Percentiles rank a stretch among this genome's conserved stretches.
Conservation (phyloP, 2,329 filamentous ascomycete genomes). For the Penicillium olsonii region DNA sequence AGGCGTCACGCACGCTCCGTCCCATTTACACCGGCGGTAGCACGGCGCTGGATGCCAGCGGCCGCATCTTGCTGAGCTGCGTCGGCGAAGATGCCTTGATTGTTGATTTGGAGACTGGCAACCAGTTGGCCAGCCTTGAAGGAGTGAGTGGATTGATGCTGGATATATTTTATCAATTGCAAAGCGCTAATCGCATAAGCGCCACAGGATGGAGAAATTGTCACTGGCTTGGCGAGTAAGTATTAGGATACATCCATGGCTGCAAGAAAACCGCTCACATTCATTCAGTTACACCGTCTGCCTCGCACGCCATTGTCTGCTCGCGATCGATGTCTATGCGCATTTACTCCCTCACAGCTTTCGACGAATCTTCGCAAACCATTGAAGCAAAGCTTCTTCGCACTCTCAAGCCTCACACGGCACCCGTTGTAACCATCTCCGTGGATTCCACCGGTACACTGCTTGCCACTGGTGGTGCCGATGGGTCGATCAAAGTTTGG, state of each 20-base stretch:
- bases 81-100: slow-evolving; percentile 90
- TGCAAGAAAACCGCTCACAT: slow-evolving; percentile 9
- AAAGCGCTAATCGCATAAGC: slow-evolving; percentile 17
- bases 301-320: slow-evolving; percentile 84
- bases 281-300: slow-evolving; percentile 75
- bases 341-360: slow-evolving; percentile 73
- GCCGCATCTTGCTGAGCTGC: slow-evolving; percentile 80
- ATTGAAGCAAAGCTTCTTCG: slow-evolving; percentile 70
- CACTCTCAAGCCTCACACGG: slow-evolving; percentile 84
- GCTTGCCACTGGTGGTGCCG: slow-evolving; percentile 87
- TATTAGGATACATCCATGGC: slow-evolving; percentile 4
- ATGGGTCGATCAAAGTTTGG: slow-evolving; percentile 95
- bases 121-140: slow-evolving; percentile 81
- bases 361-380: slow-evolving; percentile 55
- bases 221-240: slow-evolving; percentile 49
- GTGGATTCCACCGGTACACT: slow-evolving; percentile 86
- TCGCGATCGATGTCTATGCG: slow-evolving; percentile 96
- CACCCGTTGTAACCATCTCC: slow-evolving; percentile 82
- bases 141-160: slow-evolving; percentile 61
- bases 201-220: slow-evolving; percentile 63
- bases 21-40: slow-evolving; percentile 93
- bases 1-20: slow-evolving; percentile 77
- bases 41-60: slow-evolving; percentile 77
- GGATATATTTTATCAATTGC: background rate
- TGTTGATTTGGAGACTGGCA: slow-evolving; percentile 79